Evolutionary conservation across 2,329 filamentous ascomycete species (phyloP).

Genomic region (Ophiostoma australiae): DNA sequence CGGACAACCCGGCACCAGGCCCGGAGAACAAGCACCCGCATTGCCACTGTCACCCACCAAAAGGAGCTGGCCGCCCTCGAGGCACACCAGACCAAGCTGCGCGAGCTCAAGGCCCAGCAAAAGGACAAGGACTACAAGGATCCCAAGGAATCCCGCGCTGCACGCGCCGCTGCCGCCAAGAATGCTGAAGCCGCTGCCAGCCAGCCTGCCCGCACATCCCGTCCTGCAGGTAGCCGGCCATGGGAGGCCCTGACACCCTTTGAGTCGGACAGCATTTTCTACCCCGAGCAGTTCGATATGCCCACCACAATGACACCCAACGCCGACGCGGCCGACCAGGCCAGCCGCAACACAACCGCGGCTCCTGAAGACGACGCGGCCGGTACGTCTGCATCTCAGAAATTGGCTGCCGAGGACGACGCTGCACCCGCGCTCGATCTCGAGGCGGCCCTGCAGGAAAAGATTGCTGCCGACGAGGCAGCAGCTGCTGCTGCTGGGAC

Average conservation of each 20-base stretch:
- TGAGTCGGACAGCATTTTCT: slow-evolving; percentile 20
- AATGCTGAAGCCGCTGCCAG: not conserved
- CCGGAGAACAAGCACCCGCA: slow-evolving; percentile 26
- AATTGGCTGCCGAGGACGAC: not conserved
- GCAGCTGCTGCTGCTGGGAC: slow-evolving; percentile 14
- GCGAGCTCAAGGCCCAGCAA: slow-evolving; percentile 11
- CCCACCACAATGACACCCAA: slow-evolving; percentile 13
- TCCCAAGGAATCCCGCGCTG: slow-evolving; percentile 4
- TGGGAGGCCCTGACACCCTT: slow-evolving; percentile 28
- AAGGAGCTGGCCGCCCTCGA: slow-evolving; percentile 21
- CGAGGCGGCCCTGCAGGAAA: slow-evolving; percentile 20
- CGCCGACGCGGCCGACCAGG: not conserved
- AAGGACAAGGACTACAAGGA: slow-evolving; percentile 13
- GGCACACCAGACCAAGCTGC: slow-evolving; percentile 18
- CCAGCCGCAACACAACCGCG: not conserved
- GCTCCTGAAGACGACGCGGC: not conserved
- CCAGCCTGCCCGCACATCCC: slow-evolving; percentile 11
- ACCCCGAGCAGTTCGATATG: slow-evolving; percentile 28
- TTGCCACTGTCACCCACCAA: slow-evolving; percentile 23
- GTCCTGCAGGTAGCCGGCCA: slow-evolving; percentile 15
- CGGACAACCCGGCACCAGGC: slow-evolving; percentile 19
- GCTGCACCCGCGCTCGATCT: slow-evolving; percentile 17
- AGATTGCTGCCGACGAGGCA: slow-evolving; percentile 23
- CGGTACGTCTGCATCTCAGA: not conserved
- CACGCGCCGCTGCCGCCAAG: not conserved